phyloP scores from a whole-genome alignment of 768 basidiomycete genomes.

The Mycena haematopus region DNA sequence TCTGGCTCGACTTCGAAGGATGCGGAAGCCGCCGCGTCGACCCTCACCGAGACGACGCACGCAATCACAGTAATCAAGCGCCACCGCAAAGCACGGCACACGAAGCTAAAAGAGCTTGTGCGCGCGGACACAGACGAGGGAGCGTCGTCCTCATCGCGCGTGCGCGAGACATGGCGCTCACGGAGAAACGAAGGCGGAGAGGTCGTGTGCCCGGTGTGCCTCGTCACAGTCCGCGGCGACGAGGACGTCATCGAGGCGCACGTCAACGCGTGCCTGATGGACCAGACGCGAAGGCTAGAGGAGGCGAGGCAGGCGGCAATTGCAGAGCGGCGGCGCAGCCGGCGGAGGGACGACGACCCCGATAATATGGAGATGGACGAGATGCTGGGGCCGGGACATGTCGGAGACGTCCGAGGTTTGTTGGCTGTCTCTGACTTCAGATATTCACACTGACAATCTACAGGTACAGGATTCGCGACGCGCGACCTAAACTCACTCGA shows the following conservation, averaged over 20 bases:
- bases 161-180: constrained; percentile 38
- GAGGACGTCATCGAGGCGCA: constrained; percentile 79
- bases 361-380: constrained; percentile 41
- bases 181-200: constrained; percentile 43
- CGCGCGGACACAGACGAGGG: constrained; percentile 56
- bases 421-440: constrained; percentile 24
- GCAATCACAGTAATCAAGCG: constrained; percentile 68
- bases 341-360: constrained; percentile 36
- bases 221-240: constrained; percentile 63
- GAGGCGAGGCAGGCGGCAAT: constrained; percentile 49
- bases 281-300: constrained; percentile 53
- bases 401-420: constrained; percentile 57
- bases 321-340: constrained; percentile 35
- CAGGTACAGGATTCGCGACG: constrained; percentile 77
- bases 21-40: constrained; percentile 28
- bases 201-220: constrained; percentile 76
- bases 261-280: constrained; percentile 78
- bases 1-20: constrained; percentile 21
- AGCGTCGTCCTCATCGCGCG: constrained; percentile 38
- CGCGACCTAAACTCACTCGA: constrained; percentile 63
- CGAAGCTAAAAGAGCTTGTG: constrained; percentile 70
- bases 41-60: constrained; percentile 53
- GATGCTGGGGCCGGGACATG: constrained; percentile 43
- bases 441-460: neutral
- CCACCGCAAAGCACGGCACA: constrained; percentile 70